phyloP scores from a whole-genome alignment of 306 rosid genomes.

The Luffa aegyptiaca region DNA sequence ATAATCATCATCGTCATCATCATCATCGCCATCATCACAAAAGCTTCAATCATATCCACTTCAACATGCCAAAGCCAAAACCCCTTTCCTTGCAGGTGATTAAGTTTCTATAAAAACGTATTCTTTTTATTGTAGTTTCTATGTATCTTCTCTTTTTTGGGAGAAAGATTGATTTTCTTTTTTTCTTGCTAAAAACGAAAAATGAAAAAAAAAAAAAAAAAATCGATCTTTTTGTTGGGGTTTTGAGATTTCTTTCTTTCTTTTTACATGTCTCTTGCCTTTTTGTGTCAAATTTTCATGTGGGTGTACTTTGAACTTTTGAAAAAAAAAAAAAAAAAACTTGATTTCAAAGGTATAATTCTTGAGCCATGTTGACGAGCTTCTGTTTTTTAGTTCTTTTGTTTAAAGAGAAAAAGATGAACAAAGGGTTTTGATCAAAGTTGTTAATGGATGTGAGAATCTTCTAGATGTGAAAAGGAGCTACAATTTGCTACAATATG shows the following conservation, averaged over 20 bases:
- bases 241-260: too few relatives aligned
- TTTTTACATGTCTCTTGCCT: background rate
- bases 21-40: background rate
- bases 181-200: background rate
- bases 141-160: background rate
- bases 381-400: background rate
- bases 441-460: background rate
- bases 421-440: background rate
- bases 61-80: conserved; percentile 68
- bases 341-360: background rate
- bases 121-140: background rate
- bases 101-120: background rate
- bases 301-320: background rate
- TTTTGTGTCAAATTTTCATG: background rate
- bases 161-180: background rate
- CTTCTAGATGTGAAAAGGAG: background rate
- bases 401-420: background rate
- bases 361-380: background rate
- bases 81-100: conserved; percentile 80
- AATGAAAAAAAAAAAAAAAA: background rate
- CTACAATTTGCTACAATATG: background rate
- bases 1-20: background rate
- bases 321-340: too few relatives aligned
- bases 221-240: background rate
- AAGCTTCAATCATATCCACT: conserved; percentile 18